Evolutionary conservation across 192 early-diverging fungal genomes (phyloP).

Genomic region (Rhizophagus clarus): DNA sequence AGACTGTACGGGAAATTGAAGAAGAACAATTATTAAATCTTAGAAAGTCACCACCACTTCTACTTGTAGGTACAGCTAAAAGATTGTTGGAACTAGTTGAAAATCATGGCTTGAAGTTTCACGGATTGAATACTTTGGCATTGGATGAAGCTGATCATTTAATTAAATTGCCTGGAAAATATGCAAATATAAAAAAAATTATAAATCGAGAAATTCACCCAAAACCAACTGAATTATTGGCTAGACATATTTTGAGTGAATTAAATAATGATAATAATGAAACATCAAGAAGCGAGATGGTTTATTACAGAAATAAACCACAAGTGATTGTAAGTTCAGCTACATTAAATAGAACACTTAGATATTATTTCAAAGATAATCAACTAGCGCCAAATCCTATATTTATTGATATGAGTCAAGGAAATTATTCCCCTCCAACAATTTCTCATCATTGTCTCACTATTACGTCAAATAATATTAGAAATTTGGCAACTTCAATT

Average conservation of each 20-base stretch:
- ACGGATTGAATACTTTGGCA: conserved; percentile 40
- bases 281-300: not conserved
- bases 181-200: conserved; percentile 46
- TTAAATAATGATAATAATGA: conserved; percentile 2
- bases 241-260: conserved; percentile 35
- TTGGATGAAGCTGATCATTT: conserved; percentile 62
- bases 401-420: conserved; percentile 60
- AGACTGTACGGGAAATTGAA: not conserved
- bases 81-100: conserved; percentile 39
- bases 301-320: conserved; percentile 23
- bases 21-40: conserved; percentile 34
- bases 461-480: conserved; percentile 43
- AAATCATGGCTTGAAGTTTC: conserved; percentile 35
- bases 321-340: conserved; percentile 70
- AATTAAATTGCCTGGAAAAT: conserved; percentile 52
- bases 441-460: conserved; percentile 58
- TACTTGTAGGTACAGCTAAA: conserved; percentile 47
- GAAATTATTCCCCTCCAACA: conserved; percentile 36
- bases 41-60: conserved; percentile 34
- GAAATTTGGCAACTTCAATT: conserved; percentile 42
- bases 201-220: conserved; percentile 43
- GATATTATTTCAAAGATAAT: conserved; percentile 57
- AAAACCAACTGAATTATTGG: conserved; percentile 48
- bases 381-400: conserved; percentile 55
- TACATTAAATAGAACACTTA: conserved; percentile 68